These are phyloP conservation scores for Anacardium occidentale DNA, from an alignment of 345 rosid genomes.

Conservation along the genomic window DNA sequence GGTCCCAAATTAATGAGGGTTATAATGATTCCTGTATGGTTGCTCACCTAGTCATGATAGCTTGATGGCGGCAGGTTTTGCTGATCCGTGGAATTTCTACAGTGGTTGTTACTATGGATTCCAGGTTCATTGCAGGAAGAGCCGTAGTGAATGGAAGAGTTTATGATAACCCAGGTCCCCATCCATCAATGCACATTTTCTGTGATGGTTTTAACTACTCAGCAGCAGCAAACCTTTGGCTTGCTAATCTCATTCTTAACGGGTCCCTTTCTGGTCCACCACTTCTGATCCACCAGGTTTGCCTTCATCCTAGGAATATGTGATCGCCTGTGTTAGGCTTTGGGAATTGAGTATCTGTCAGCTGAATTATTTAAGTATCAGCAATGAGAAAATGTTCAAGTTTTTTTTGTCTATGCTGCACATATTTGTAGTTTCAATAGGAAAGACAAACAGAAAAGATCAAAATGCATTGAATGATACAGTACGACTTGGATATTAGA, in stretches of 20 bases:
- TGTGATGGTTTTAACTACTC: conserved; percentile 86
- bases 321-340: not conserved
- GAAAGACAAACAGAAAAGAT: not conserved
- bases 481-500: too few relatives aligned
- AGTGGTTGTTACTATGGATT: conserved; percentile 62
- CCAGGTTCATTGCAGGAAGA: conserved; percentile 64
- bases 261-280: conserved; percentile 52
- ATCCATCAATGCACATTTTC: conserved; percentile 55
- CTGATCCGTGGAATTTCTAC: conserved; percentile 57
- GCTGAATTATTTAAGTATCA: too few relatives aligned
- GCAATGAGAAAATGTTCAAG: too few relatives aligned
- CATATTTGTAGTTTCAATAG: not conserved
- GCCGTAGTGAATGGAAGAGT: conserved; percentile 60
- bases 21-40: not conserved
- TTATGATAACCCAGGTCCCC: conserved; percentile 56
- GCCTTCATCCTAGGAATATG: conserved; percentile 15
- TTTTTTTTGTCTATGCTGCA: not conserved
- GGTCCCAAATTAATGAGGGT: too few relatives aligned
- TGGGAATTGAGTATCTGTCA: not conserved
- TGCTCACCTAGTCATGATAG: not conserved
- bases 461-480: not conserved
- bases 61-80: conserved; percentile 49
- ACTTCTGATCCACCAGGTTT: conserved; percentile 28
- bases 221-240: conserved; percentile 53
- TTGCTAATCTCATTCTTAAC: conserved; percentile 43